These are phyloP conservation scores for Metschnikowia anglica DNA, from an alignment of 805 yeast genomes.

Conservation along the genomic window DNA sequence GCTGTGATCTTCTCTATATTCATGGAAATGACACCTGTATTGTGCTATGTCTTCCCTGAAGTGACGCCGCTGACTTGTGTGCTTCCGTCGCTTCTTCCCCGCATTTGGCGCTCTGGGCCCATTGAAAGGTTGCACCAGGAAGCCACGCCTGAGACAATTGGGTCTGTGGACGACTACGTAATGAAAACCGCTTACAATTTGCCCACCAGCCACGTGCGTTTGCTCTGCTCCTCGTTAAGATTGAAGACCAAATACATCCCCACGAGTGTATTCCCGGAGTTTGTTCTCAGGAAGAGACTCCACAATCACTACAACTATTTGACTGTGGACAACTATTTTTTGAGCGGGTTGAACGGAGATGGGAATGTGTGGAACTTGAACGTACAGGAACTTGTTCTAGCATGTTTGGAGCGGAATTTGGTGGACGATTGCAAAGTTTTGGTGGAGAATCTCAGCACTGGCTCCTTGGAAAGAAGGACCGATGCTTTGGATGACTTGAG, in stretches of 20 bases:
- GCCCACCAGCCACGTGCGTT: conserved; percentile 36
- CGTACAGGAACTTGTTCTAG: conserved; percentile 50
- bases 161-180: conserved; percentile 27
- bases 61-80: conserved; percentile 60
- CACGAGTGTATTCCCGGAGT: conserved; percentile 35
- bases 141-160: conserved; percentile 1
- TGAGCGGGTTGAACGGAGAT: conserved; percentile 34
- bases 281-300: conserved; percentile 36
- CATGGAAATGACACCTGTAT: conserved; percentile 53
- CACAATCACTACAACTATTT: conserved; percentile 44
- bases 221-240: conserved; percentile 36
- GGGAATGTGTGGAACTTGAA: conserved; percentile 48
- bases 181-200: conserved; percentile 50
- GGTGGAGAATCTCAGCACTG: conserved; percentile 23
- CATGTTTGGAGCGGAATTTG: conserved; percentile 58
- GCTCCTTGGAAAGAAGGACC: conserved; percentile 13
- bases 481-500: conserved; percentile 31
- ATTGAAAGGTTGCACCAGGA: conserved; percentile 1
- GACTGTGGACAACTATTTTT: conserved; percentile 52
- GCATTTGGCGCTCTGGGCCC: conserved; percentile 28
- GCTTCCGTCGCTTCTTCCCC: conserved; percentile 46
- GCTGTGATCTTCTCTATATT: conserved; percentile 46
- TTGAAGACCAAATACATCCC: conserved; percentile 44
- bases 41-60: conserved; percentile 55
- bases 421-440: conserved; percentile 27